Conservation (phyloP, 2,329 filamentous ascomycete species). For the Aureobasidium lini region DNA sequence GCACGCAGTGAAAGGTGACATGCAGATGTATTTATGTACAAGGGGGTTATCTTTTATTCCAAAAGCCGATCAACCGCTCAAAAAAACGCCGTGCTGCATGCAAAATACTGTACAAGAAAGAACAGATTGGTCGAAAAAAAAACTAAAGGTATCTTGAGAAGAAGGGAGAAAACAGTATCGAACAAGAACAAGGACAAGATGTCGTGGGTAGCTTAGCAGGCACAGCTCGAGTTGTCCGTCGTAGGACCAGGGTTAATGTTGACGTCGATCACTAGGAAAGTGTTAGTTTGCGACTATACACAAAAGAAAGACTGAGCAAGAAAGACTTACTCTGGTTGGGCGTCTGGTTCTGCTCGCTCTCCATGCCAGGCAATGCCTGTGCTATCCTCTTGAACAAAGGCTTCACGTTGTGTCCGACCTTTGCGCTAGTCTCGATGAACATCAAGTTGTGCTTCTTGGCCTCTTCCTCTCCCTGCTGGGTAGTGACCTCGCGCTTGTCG, state of each 20-base stretch:
- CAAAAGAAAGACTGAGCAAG: background rate
- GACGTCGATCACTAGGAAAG: constrained; percentile 16
- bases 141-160: constrained; percentile 4
- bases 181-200: background rate
- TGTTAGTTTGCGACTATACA: background rate
- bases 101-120: constrained; percentile 9
- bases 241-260: constrained; percentile 16
- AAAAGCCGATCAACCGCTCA: background rate
- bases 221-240: constrained; percentile 15
- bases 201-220: constrained; percentile 3
- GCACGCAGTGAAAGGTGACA: background rate
- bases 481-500: constrained; percentile 96
- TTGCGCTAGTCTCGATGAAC: constrained; percentile 98
- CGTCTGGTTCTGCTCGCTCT: constrained; percentile 73
- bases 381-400: constrained; percentile 96
- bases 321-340: constrained; percentile 67
- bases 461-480: constrained; percentile 92
- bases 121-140: background rate
- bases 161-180: background rate
- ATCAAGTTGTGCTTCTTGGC: constrained; percentile 96
- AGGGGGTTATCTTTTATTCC: background rate
- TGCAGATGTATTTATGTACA: constrained; percentile 1
- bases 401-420: constrained; percentile 97
- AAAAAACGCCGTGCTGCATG: constrained; percentile 9
- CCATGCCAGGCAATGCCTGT: constrained; percentile 95